Base-by-base conservation (phyloP, 495 filamentous ascomycete genomes). In the Xylaria grammica region DNA sequence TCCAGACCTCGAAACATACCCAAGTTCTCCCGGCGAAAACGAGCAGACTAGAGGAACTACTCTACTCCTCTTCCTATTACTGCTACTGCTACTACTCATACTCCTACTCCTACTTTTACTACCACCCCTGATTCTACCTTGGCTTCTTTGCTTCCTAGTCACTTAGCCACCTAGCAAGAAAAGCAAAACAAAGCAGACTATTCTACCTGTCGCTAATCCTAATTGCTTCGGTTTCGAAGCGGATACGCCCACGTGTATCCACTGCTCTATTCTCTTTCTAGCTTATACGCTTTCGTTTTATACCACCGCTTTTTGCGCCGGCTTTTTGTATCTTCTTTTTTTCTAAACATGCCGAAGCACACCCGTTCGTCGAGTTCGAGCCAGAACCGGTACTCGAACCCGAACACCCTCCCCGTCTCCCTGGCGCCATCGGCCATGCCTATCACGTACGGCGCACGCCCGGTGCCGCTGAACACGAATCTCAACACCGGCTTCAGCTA, bases 301-400 rank as follows among this genome's bases (percentile, higher is more conserved):
- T 60, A 50, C 63, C 52, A 45, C 57, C 13, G 22, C 24, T 61
- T 26, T 17, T 58, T 53, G 60, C 5, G n/a, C n/a, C n/a, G n/a
- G n/a, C n/a, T 44, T 26, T 59, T 38, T 61, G 45, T 30, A 38
- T 65, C 48, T 62, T 59, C 56, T 64, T 66, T 60, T 51, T 52
- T 1, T 49, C 20, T 26, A 46, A 74, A 69, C 56, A 76, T 76
- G 74, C 69, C 74, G 67, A 76, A 76, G 56, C 74, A 74, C 65
- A 69, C 68, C 24, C 72, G 74, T 63, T 69, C 72, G 61, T 69
- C 71, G 36, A 74, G 70, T 46, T 72, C 68, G 60, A 73, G 61
- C 66, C 69, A 69, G 50, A 67, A 67, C 65, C 72, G 72, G 29
- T 76, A 74, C 65, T 70, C 69, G 57, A 70, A 70, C 34, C 38